Percentiles rank a stretch among this genome's conserved stretches.
Conservation (phyloP, 371 early-diverging fungal genomes). For the Dichotomocladium elegans region DNA sequence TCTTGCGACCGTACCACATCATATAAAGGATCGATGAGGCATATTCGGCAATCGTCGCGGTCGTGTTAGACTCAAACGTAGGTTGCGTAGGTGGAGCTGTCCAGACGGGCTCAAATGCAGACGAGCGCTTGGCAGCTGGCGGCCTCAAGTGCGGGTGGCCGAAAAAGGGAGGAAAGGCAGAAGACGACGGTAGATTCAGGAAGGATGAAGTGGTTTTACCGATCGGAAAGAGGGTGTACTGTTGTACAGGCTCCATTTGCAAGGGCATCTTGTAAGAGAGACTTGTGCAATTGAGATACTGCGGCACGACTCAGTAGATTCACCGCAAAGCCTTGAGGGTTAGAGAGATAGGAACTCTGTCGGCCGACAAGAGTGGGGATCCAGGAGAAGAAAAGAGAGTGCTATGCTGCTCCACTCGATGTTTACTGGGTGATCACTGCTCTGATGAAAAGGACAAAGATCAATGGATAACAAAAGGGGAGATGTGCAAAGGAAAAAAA, state of each 20-base stretch:
- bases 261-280: constrained; percentile 12
- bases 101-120: constrained; percentile 10
- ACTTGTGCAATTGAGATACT: not conserved
- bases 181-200: constrained; percentile 1
- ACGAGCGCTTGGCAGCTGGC: not conserved
- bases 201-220: constrained; percentile 6
- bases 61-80: not conserved
- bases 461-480: not conserved
- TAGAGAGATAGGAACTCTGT: not conserved
- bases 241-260: constrained; percentile 16
- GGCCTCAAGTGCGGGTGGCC: not conserved
- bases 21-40: constrained; percentile 60
- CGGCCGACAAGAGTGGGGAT: constrained; percentile 3
- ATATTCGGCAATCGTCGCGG: constrained; percentile 53
- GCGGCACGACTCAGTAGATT: not conserved
- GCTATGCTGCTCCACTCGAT: not conserved
- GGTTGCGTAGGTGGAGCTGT: constrained; percentile 3
- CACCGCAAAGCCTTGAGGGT: not conserved
- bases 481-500: not conserved
- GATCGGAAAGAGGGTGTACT: constrained; percentile 19
- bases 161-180: not conserved
- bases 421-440: constrained; percentile 1
- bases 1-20: constrained; percentile 58
- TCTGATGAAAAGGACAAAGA: not conserved
- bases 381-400: not conserved